Evolutionary conservation across 2,329 filamentous ascomycete species (phyloP).

Genomic region (Colletotrichum sp.): DNA sequence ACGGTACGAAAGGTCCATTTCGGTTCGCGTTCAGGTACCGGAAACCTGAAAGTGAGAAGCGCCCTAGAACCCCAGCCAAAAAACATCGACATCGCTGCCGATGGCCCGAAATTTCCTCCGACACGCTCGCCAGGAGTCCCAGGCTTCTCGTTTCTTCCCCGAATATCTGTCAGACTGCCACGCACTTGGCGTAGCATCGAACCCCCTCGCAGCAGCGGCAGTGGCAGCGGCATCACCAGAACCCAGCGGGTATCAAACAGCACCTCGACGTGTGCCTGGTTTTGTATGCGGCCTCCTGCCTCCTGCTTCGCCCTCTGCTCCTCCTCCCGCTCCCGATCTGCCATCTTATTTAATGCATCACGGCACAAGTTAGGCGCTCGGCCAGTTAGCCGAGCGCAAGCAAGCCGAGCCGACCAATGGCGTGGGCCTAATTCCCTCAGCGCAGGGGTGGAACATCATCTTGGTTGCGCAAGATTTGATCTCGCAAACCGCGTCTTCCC

Average conservation of each 20-base stretch:
- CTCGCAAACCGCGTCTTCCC: slow-evolving; percentile 19
- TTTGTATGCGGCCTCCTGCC: background rate
- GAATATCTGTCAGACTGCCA: background rate
- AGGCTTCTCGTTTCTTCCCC: background rate
- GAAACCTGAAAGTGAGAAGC: background rate
- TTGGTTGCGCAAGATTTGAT: slow-evolving; percentile 18
- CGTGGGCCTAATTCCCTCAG: background rate
- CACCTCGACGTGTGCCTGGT: background rate
- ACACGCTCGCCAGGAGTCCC: slow-evolving; percentile 1
- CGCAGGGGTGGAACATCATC: background rate
- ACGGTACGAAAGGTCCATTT: background rate
- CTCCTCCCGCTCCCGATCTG: background rate
- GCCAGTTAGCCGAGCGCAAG: background rate
- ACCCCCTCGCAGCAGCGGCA: background rate
- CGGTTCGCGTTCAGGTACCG: background rate
- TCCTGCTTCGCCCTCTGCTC: background rate
- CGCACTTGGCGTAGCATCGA: slow-evolving; percentile 3
- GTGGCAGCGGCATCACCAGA: background rate
- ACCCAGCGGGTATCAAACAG: background rate
- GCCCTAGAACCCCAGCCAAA: background rate
- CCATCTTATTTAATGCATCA: background rate
- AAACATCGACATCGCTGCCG: slow-evolving; percentile 7
- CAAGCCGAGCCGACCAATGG: slow-evolving; percentile 11
- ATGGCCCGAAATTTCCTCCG: slow-evolving; percentile 20
- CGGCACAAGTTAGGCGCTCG: background rate